Conservation (phyloP, 2,329 filamentous ascomycete species). For the Ploettnerulaceae sp. region DNA sequence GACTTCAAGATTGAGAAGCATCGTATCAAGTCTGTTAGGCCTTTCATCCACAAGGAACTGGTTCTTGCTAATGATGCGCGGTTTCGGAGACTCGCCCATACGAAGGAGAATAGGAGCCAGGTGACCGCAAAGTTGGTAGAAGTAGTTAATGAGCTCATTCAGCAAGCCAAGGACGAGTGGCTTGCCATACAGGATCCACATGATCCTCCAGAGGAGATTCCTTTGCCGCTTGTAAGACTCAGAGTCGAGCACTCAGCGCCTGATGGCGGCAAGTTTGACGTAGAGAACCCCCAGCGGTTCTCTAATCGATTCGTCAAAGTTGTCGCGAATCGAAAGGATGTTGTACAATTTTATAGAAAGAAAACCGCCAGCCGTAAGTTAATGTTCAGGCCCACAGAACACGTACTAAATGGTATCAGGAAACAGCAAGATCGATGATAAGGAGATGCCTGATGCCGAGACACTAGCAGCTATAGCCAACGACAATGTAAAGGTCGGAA, state of each 20-base stretch:
- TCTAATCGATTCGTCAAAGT: constrained; percentile 87
- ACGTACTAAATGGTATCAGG: constrained; percentile 25
- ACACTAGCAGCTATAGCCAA: constrained; percentile 57
- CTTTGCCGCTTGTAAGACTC: constrained; percentile 79
- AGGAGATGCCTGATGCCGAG: constrained; percentile 59
- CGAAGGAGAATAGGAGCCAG: constrained; percentile 77
- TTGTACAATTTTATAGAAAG: constrained; percentile 88
- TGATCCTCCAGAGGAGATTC: constrained; percentile 56
- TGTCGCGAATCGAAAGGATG: constrained; percentile 91
- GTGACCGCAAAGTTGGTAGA: constrained; percentile 71
- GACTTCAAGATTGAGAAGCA: constrained; percentile 78
- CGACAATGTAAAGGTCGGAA: constrained; percentile 81
- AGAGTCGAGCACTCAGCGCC: constrained; percentile 86
- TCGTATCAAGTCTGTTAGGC: constrained; percentile 80
- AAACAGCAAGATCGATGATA: constrained; percentile 40
- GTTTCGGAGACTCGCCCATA: constrained; percentile 72
- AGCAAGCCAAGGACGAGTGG: constrained; percentile 80
- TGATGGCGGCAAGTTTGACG: constrained; percentile 80
- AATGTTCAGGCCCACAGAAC: background rate
- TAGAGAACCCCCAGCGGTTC: constrained; percentile 93
- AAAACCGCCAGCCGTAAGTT: constrained; percentile 56
- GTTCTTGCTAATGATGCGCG: constrained; percentile 68
- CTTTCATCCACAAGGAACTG: constrained; percentile 84
- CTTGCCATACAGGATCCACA: constrained; percentile 66
- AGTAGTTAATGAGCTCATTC: constrained; percentile 82